These are phyloP conservation scores for Penicillium crystallinum DNA, from an alignment of 495 filamentous ascomycete genomes.

Conservation along the genomic window DNA sequence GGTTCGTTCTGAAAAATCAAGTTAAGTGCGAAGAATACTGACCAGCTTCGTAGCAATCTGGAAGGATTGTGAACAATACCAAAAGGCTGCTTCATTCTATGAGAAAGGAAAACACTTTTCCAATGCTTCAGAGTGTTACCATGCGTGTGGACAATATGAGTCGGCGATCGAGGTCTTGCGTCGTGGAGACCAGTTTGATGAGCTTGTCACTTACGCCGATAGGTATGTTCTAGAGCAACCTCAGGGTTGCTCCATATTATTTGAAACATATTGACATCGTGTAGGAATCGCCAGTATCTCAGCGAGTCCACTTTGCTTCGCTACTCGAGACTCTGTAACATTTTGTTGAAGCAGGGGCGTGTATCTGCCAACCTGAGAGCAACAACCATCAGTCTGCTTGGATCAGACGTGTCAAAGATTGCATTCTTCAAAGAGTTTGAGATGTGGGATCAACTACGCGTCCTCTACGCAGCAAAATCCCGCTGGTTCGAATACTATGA, in stretches of 20 bases:
- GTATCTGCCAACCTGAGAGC: constrained; percentile 12
- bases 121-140: constrained; percentile 16
- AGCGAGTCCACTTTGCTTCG: neutral
- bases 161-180: constrained; percentile 36
- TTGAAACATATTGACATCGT: neutral
- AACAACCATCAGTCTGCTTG: constrained; percentile 20
- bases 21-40: neutral
- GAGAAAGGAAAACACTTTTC: constrained; percentile 1
- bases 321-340: constrained; percentile 21
- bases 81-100: constrained; percentile 18
- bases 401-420: constrained; percentile 18
- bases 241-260: neutral
- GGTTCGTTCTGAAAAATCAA: neutral
- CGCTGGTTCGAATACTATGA: constrained; percentile 15
- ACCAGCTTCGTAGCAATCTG: constrained; percentile 4
- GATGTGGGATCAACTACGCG: constrained; percentile 22
- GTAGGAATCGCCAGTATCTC: constrained; percentile 5
- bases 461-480: constrained; percentile 1
- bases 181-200: constrained; percentile 14
- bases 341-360: constrained; percentile 26
- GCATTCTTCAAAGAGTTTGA: constrained; percentile 24
- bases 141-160: constrained; percentile 8
- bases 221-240: neutral
- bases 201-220: constrained; percentile 21
- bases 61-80: constrained; percentile 3